Evolutionary conservation across 345 rosid species (phyloP), one percentile per base, ranked within the genome.

Genomic region (Acer negundo): DNA sequence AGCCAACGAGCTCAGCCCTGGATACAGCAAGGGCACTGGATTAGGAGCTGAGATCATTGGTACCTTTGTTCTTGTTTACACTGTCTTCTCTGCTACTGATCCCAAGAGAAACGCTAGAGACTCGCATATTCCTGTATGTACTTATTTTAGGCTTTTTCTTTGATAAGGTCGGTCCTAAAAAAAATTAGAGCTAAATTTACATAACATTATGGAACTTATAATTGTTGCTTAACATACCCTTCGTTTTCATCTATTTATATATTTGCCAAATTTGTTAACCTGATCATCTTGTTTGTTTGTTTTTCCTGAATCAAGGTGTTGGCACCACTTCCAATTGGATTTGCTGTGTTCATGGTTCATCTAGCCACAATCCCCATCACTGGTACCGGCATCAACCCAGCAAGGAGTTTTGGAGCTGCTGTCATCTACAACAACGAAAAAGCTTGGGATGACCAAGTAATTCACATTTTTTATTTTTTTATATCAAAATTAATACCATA

Each of bases 271-370:
- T 35, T 35, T 35, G 38, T 35, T 35, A 35, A 35, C 38, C 38
- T 35, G 38, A 35, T 35, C 6, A 35, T 35, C 38, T 62, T 59
- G 1, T 63, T 49, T 64, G 70, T 28, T 24, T 47, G 8, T 42
- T 42, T 42, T 42, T 42, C 2, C 42, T 51, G 7, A 53, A 53
- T 66, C 23, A 75, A 91, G 98, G 96, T 94, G 0, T 90, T 94
- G 92, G 98, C 98, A 23, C 98, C 98, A 49, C 98, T 93, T 17
- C 97, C 98, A 0, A 94, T 94, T 56, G 98, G 98, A 80, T 94
- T 94, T 72, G 98, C 98, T 22, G 98, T 94, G 82, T 94, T 94
- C 85, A 93, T 93, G 97, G 98, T 94, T 76, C 98, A 94, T 62
- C 82, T 94, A 67, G 97, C 97, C 40, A 94, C 98, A 3, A 94